Conservation (phyloP, 2,329 filamentous ascomycete species). For the Moelleriella libera region DNA sequence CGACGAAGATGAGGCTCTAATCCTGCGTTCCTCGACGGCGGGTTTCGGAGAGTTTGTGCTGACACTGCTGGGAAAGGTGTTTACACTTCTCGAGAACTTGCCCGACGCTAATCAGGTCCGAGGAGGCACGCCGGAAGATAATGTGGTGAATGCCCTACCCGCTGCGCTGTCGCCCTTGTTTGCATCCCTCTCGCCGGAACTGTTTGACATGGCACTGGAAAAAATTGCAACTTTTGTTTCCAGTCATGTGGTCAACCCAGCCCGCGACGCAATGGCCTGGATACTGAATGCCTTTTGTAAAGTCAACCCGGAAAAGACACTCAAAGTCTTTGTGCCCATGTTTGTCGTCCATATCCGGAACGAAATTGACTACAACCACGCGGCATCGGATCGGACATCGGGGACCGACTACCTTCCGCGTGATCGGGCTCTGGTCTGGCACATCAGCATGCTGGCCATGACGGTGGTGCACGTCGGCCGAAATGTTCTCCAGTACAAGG, state of each 20-base stretch:
- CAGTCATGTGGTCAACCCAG: constrained; percentile 92
- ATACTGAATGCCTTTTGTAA: constrained; percentile 95
- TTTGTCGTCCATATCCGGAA: constrained; percentile 83
- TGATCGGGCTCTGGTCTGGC: constrained; percentile 89
- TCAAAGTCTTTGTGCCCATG: constrained; percentile 83
- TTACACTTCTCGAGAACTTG: constrained; percentile 87
- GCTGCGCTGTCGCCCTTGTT: constrained; percentile 84
- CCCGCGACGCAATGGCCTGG: constrained; percentile 95
- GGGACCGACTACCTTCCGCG: constrained; percentile 86
- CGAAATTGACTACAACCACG: constrained; percentile 93
- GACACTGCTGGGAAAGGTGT: constrained; percentile 83
- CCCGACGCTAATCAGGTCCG: constrained; percentile 81
- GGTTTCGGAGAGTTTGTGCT: constrained; percentile 87
- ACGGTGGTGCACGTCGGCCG: constrained; percentile 90
- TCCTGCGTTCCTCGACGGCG: constrained; percentile 85
- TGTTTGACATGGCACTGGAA: constrained; percentile 83
- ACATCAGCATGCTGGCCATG: constrained; percentile 95
- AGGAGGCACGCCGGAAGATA: constrained; percentile 87
- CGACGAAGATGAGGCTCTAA: constrained; percentile 75
- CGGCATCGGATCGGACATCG: constrained; percentile 85
- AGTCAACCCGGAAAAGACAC: constrained; percentile 82
- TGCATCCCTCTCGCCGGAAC: constrained; percentile 77
- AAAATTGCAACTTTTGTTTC: constrained; percentile 88
- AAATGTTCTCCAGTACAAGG: constrained; percentile 76
- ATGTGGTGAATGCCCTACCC: constrained; percentile 88